Base-by-base conservation (phyloP, 306 rosid genomes). In the Vigna unguiculata region DNA sequence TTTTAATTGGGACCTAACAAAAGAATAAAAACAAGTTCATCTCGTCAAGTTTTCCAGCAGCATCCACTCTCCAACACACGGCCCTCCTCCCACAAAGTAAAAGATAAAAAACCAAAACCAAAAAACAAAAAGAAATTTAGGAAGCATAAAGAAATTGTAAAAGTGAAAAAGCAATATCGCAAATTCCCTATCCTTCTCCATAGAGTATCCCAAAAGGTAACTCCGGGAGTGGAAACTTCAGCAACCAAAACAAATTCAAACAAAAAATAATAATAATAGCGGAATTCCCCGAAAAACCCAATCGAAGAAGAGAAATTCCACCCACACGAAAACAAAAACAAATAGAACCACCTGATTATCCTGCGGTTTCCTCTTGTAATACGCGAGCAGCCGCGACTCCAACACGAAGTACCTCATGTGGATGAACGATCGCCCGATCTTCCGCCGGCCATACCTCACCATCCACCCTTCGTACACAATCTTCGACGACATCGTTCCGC, bases 391-490 rank as follows among this genome's bases (percentile, higher is more conserved):
- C 78, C 97, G 88, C 53, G 97, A 91, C 91, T 91, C 99, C 52
- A 95, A 93, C 69, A 95, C 99, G 67, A 95, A 95, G 84, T 88
- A 95, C 49, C 99, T 84, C 99, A 95, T 95, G 75, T 95, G 99
- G 67, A 95, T 95, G 86, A 87, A 95, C 74, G 97, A 95, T 71
- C 99, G 93, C 32, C 99, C 99, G 81, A 95, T 92, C 93, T 89
- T 95, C 17, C 97, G 43, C 34, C 99, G 91, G 71, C 99, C 99
- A 63, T 91, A 95, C 17, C 99, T 87, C 45, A 95, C 99, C 99
- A 95, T 95, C 99, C 99, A 95, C 17, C 99, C 97, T 95, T 95
- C 99, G 80, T 95, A 95, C 9, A 92, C 97, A 9, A 95, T 92
- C 86, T 95, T 95, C 24, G 97, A 85, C 77, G 97, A 89, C 99